Conservation (phyloP, 495 filamentous ascomycete species). For the Coniosporium apollinis region DNA sequence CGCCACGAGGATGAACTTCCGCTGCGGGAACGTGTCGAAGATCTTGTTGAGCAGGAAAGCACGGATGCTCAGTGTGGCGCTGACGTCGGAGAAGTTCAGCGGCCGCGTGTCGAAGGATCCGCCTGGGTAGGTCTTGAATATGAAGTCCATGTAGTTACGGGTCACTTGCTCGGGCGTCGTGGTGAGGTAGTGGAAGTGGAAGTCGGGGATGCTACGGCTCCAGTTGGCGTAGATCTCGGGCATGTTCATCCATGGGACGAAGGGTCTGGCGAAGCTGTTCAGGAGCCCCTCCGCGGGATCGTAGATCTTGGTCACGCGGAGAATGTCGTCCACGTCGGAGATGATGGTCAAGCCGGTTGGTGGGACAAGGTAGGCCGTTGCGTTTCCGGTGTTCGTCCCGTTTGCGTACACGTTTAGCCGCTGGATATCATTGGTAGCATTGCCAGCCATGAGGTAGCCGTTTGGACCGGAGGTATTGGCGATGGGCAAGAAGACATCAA, state of each 20-base stretch:
- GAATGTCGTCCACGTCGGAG: slow-evolving; percentile 65
- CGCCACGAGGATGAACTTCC: slow-evolving; percentile 59
- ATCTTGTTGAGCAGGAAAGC: slow-evolving; percentile 48
- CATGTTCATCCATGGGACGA: slow-evolving; percentile 63
- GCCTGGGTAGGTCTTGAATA: slow-evolving; percentile 53
- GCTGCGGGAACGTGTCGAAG: slow-evolving; percentile 57
- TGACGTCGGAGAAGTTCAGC: slow-evolving; percentile 60
- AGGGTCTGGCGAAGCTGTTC: slow-evolving; percentile 59
- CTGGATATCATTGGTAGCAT: slow-evolving; percentile 43
- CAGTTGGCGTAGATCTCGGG: slow-evolving; percentile 55
- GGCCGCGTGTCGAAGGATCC: slow-evolving; percentile 62
- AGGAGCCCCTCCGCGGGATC: slow-evolving; percentile 52
- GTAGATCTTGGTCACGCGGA: slow-evolving; percentile 72
- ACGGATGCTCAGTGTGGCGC: slow-evolving; percentile 52
- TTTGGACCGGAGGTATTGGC: slow-evolving; percentile 25
- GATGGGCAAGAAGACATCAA: slow-evolving; percentile 46
- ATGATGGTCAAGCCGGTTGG: slow-evolving; percentile 48
- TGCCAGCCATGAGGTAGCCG: slow-evolving; percentile 38
- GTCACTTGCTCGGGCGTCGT: slow-evolving; percentile 70
- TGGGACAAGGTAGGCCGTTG: slow-evolving; percentile 61
- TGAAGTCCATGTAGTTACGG: slow-evolving; percentile 65
- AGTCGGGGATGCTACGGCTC: slow-evolving; percentile 38
- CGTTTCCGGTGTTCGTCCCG: slow-evolving; percentile 47
- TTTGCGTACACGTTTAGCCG: slow-evolving; percentile 47
- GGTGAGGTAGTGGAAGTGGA: slow-evolving; percentile 73